phyloP scores from a whole-genome alignment of 305 asterid genomes.

The Coffea humblotiana region DNA sequence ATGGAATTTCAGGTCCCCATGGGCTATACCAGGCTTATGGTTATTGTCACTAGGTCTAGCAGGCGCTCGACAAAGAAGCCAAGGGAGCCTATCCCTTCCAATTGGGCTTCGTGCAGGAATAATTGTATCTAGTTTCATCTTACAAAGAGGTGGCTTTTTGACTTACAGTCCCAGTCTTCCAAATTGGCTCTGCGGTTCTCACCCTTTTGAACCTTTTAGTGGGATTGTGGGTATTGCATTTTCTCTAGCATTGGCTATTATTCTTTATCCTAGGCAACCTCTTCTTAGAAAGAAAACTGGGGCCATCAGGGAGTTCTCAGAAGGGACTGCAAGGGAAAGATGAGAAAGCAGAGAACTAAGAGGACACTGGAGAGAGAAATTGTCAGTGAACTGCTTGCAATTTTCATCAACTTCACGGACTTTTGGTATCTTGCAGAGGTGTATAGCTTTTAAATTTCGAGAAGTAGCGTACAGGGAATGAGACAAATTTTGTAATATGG shows the following conservation, averaged over 20 bases:
- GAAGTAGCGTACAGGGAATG: background rate
- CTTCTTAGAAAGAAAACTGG: slow-evolving; percentile 31
- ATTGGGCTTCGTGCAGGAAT: slow-evolving; percentile 91
- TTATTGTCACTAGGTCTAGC: slow-evolving; percentile 72
- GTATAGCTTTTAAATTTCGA: background rate
- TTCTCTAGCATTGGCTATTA: slow-evolving; percentile 48
- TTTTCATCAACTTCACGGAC: background rate
- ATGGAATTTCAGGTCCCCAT: slow-evolving; percentile 54
- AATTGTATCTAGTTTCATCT: slow-evolving; percentile 53
- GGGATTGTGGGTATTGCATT: slow-evolving; percentile 74
- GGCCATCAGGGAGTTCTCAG: slow-evolving; percentile 30
- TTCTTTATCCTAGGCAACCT: slow-evolving; percentile 58
- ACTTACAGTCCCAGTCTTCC: slow-evolving; percentile 50
- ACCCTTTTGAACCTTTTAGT: slow-evolving; percentile 78
- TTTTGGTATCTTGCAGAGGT: background rate
- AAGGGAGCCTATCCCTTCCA: slow-evolving; percentile 79
- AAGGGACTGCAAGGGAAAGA: background rate
- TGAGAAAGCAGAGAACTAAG: slow-evolving; percentile 7
- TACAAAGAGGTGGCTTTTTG: slow-evolving; percentile 63
- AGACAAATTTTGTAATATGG: slow-evolving; percentile 6
- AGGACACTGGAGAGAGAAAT: background rate
- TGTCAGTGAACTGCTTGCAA: background rate
- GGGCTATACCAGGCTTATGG: slow-evolving; percentile 92
- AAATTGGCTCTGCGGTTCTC: slow-evolving; percentile 63
- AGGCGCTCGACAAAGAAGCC: slow-evolving; percentile 71